phyloP scores from a whole-genome alignment of 805 yeast species.

The Vanderwaltozyma polyspora region DNA sequence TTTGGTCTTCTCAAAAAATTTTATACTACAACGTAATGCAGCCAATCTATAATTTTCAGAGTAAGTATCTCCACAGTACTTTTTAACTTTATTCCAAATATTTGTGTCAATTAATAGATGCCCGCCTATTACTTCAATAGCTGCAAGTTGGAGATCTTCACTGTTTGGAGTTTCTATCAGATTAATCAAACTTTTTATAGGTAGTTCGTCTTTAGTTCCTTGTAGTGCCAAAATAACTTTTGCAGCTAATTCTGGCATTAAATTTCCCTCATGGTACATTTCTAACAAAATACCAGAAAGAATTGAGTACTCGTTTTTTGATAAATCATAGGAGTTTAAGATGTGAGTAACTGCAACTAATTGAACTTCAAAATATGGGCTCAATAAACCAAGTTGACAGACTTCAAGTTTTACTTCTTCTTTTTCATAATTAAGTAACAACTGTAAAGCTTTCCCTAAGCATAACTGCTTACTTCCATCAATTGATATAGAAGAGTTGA shows the following conservation, averaged over 20 bases:
- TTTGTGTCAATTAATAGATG: no score
- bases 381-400: slow-evolving; percentile 27
- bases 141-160: slow-evolving; percentile 38
- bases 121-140: slow-evolving; percentile 43
- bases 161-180: slow-evolving; percentile 26
- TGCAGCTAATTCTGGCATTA: slow-evolving; percentile 39
- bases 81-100: slow-evolving; percentile 5
- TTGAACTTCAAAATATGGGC: slow-evolving; percentile 37
- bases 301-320: background rate
- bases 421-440: slow-evolving; percentile 22
- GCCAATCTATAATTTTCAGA: slow-evolving; percentile 18
- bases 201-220: slow-evolving; percentile 9
- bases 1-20: slow-evolving; percentile 4
- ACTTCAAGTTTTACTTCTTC: slow-evolving; percentile 19
- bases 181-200: slow-evolving; percentile 12
- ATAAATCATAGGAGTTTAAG: slow-evolving; percentile 2
- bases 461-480: slow-evolving; percentile 45
- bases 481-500: no score
- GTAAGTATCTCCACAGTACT: slow-evolving; percentile 13
- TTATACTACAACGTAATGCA: slow-evolving; percentile 14
- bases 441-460: slow-evolving; percentile 23
- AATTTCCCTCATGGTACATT: slow-evolving; percentile 16
- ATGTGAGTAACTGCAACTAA: slow-evolving; percentile 30
- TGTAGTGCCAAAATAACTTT: slow-evolving; percentile 30
- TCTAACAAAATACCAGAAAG: slow-evolving; percentile 11